Conservation (phyloP, 352 stramenopile genomes). For the Pythium brassicae region DNA sequence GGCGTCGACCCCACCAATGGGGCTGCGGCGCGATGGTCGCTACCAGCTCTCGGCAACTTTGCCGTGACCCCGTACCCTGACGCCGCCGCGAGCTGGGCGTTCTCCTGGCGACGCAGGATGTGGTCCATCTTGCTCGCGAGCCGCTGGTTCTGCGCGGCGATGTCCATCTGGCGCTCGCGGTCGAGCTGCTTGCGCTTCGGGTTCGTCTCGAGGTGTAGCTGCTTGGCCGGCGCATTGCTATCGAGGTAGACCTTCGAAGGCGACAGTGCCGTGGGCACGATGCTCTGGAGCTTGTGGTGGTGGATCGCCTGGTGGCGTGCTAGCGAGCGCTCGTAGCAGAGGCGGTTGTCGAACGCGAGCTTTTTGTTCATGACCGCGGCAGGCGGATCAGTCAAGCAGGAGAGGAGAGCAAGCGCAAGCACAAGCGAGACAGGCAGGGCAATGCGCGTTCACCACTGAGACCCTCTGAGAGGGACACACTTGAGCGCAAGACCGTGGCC, state of each 20-base stretch:
- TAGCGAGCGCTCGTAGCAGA: slow-evolving; percentile 81
- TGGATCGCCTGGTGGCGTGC: slow-evolving; percentile 54
- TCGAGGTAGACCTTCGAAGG: slow-evolving; percentile 60
- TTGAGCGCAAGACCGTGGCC: no score
- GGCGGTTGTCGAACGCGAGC: slow-evolving; percentile 73
- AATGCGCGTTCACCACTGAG: no score
- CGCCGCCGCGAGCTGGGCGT: slow-evolving; percentile 38
- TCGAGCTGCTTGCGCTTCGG: slow-evolving; percentile 61
- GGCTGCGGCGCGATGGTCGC: no score
- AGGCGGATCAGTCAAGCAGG: no score
- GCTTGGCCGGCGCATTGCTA: slow-evolving; percentile 38
- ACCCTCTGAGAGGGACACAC: no score
- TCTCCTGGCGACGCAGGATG: slow-evolving; percentile 63
- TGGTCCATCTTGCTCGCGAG: slow-evolving; percentile 70
- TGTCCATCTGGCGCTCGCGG: slow-evolving; percentile 51
- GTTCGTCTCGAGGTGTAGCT: slow-evolving; percentile 45
- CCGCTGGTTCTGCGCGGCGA: slow-evolving; percentile 67
- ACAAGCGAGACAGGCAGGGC: no score
- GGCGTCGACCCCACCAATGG: background rate
- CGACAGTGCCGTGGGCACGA: slow-evolving; percentile 54
- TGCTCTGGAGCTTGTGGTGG: slow-evolving; percentile 56
- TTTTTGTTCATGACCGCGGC: slow-evolving; percentile 55
- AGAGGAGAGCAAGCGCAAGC: no score
- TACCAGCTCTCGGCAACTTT: background rate
- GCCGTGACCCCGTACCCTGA: slow-evolving; percentile 10